Evolutionary conservation across 805 yeast species (phyloP).

Genomic region (Starmera quercuum): DNA sequence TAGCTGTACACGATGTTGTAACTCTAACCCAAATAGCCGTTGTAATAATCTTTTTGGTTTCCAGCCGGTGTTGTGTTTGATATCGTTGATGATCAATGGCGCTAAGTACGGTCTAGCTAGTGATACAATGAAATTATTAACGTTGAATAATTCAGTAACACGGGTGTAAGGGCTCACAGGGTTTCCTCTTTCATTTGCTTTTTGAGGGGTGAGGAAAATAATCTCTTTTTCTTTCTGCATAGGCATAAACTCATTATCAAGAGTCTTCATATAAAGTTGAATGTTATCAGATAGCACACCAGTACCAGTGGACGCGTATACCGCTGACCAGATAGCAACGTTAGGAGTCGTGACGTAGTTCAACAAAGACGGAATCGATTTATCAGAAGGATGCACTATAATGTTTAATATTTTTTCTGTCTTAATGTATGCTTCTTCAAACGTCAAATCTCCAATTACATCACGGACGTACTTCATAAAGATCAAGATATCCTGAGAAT

Average conservation of each 20-base stretch:
- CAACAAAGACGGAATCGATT: constrained; percentile 60
- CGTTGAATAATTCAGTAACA: constrained; percentile 87
- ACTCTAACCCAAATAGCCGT: constrained; percentile 49
- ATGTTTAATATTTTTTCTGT: constrained; percentile 79
- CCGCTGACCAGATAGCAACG: constrained; percentile 84
- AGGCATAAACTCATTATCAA: constrained; percentile 43
- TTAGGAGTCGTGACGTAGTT: constrained; percentile 93
- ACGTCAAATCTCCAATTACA: constrained; percentile 76
- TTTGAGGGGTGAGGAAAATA: constrained; percentile 36
- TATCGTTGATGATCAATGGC: constrained; percentile 77
- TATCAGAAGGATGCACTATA: constrained; percentile 74
- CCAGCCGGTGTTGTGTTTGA: constrained; percentile 54
- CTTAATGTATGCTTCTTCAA: constrained; percentile 83
- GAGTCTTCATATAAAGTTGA: constrained; percentile 49
- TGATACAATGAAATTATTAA: constrained; percentile 86
- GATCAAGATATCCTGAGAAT: constrained; percentile 76
- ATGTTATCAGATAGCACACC: constrained; percentile 55
- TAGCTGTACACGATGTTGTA: constrained; percentile 77
- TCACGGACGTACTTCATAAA: constrained; percentile 73
- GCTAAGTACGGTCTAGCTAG: constrained; percentile 92
- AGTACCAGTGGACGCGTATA: constrained; percentile 75
- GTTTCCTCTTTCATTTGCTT: constrained; percentile 33
- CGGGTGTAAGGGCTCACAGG: constrained; percentile 74
- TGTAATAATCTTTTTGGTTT: constrained; percentile 27
- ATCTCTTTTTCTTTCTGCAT: constrained; percentile 25